A percentile compares a stretch with the other conserved stretches of the same genome.
Conservation (phyloP, 1,284 basidiomycete genomes). For the Cryptococcus sp. region DNA sequence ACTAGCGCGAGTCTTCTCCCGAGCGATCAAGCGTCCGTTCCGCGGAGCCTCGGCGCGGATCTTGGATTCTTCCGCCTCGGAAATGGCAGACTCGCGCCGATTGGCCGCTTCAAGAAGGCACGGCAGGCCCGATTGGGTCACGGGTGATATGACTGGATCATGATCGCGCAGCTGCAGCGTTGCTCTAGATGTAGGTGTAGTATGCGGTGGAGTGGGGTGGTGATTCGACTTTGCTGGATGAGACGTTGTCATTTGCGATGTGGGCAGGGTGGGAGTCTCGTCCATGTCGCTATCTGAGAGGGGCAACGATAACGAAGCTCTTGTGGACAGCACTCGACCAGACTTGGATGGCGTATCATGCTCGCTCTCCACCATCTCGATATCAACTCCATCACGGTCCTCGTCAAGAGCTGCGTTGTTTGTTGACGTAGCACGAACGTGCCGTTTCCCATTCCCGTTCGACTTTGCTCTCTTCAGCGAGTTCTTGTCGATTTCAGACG, state of each 20-base stretch:
- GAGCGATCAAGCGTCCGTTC: slow-evolving; percentile 7
- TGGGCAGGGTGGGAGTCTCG: no score
- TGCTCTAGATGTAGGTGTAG: not conserved
- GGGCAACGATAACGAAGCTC: no score
- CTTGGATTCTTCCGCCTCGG: slow-evolving; percentile 8
- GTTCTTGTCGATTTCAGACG: not conserved
- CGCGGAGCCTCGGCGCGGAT: not conserved
- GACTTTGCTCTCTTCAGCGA: not conserved
- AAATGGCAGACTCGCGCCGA: slow-evolving; percentile 13
- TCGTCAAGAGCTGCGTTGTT: not conserved
- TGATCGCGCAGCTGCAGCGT: not conserved
- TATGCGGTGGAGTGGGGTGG: not conserved
- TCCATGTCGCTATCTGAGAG: no score
- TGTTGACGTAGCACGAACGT: not conserved
- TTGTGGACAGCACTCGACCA: no score
- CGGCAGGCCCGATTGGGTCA: not conserved
- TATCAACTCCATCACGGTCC: no score
- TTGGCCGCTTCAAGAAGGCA: slow-evolving; percentile 15
- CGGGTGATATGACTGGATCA: not conserved
- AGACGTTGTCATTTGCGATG: no score
- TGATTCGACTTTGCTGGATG: not conserved
- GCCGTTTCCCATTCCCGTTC: not conserved
- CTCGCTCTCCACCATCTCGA: no score
- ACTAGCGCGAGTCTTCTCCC: slow-evolving; percentile 22
- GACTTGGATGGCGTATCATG: no score